phyloP scores from a whole-genome alignment of 495 filamentous ascomycete species.

The Lichina pygmaea region DNA sequence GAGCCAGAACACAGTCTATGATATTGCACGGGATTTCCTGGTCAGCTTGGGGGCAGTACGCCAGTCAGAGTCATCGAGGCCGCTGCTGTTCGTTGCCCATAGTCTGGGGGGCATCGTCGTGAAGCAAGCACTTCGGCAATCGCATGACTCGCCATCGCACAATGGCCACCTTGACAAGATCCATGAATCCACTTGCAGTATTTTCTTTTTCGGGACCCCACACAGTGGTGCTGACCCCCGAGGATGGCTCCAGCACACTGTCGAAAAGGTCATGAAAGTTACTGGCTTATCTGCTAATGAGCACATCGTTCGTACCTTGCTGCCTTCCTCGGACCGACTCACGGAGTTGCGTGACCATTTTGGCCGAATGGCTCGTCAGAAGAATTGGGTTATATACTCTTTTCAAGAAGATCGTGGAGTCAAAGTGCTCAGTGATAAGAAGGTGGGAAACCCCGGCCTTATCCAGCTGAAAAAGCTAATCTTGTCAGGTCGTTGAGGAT shows the following conservation, averaged over 20 bases:
- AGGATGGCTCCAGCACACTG: slow-evolving; percentile 4
- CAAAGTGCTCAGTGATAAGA: slow-evolving; percentile 4
- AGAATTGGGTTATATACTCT: slow-evolving; percentile 12
- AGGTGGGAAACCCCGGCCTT: slow-evolving; percentile 6
- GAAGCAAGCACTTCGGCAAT: slow-evolving; percentile 15
- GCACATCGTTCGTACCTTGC: slow-evolving; percentile 7
- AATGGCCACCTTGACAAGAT: slow-evolving; percentile 7
- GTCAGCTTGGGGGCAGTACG: slow-evolving; percentile 11
- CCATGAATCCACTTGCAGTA: slow-evolving; percentile 12
- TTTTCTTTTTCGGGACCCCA: slow-evolving; percentile 18
- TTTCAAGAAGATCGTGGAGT: slow-evolving; percentile 13
- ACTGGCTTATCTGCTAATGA: slow-evolving; percentile 7
- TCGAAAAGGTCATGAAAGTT: slow-evolving; percentile 5
- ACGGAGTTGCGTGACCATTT: slow-evolving; percentile 11
- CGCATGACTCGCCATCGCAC: slow-evolving; percentile 2
- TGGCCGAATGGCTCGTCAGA: slow-evolving; percentile 6
- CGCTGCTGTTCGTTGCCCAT: slow-evolving; percentile 21
- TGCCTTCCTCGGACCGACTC: slow-evolving; percentile 11
- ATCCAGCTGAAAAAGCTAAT: slow-evolving; percentile 1
- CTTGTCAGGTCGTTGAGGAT: slow-evolving; percentile 13
- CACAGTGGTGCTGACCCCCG: slow-evolving; percentile 12
- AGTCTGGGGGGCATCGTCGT: slow-evolving; percentile 25
- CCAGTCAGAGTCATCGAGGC: slow-evolving; percentile 8
- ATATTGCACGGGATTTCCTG: slow-evolving; percentile 14
- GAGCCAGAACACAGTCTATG: slow-evolving; percentile 13